Percentiles rank a stretch among this genome's conserved stretches.
Evolutionary conservation across 1,284 basidiomycete genomes (phyloP).

Genomic region (Boletellus deceptivus): DNA sequence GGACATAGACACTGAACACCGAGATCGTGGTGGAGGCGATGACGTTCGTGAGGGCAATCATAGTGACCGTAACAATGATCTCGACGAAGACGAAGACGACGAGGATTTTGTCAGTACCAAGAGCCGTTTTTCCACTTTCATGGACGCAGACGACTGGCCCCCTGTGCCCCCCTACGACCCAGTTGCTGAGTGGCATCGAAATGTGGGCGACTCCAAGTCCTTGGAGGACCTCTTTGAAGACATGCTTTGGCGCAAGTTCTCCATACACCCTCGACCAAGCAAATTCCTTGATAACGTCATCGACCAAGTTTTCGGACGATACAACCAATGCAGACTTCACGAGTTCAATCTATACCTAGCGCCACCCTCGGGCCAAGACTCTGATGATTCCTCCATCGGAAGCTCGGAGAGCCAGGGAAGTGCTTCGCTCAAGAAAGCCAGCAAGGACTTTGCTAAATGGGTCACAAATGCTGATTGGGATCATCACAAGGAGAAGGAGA

Average conservation of each 20-base stretch:
- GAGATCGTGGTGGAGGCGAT: slow-evolving; percentile 7
- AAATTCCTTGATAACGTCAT: slow-evolving; percentile 45
- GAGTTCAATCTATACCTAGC: slow-evolving; percentile 57
- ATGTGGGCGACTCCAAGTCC: slow-evolving; percentile 37
- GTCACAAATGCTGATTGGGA: slow-evolving; percentile 37
- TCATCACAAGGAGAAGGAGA: slow-evolving; percentile 26
- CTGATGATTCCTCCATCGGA: slow-evolving; percentile 26
- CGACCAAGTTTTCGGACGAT: slow-evolving; percentile 48
- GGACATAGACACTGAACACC: slow-evolving; percentile 3
- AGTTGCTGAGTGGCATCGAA: slow-evolving; percentile 36
- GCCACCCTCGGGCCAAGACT: slow-evolving; percentile 35
- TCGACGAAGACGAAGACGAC: slow-evolving; percentile 14
- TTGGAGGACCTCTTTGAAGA: slow-evolving; percentile 52
- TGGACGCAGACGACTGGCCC: slow-evolving; percentile 15
- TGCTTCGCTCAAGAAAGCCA: slow-evolving; percentile 25
- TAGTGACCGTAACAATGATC: neutral
- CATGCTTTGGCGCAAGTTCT: slow-evolving; percentile 50
- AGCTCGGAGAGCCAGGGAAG: slow-evolving; percentile 25
- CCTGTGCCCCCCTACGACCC: slow-evolving; percentile 20
- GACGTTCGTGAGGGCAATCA: neutral
- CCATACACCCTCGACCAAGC: slow-evolving; percentile 48
- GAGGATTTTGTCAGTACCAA: slow-evolving; percentile 35
- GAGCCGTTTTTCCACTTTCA: slow-evolving; percentile 27
- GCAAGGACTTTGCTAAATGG: slow-evolving; percentile 35
- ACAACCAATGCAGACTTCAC: slow-evolving; percentile 37